phyloP scores from a whole-genome alignment of 2,329 filamentous ascomycete species.

The Aaosphaeria pasadenensis region DNA sequence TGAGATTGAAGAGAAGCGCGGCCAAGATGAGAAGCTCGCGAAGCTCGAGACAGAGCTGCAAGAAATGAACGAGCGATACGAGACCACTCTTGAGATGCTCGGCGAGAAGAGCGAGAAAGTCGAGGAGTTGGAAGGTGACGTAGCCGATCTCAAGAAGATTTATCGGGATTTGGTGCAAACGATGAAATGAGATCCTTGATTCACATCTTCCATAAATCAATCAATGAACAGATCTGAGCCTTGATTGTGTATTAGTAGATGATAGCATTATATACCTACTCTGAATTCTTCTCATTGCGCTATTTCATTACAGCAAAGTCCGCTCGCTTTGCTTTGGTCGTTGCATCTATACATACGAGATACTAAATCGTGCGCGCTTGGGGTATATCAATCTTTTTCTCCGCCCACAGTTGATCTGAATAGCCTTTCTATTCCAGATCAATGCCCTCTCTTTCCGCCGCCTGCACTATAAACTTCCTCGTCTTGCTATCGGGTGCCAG shows the following conservation, averaged over 20 bases:
- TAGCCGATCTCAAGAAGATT: slow-evolving; percentile 91
- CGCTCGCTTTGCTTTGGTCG: background rate
- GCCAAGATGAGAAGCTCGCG: slow-evolving; percentile 57
- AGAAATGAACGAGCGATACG: slow-evolving; percentile 73
- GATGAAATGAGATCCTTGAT: slow-evolving; percentile 59
- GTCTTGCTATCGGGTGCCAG: slow-evolving; percentile 85
- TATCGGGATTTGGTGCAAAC: slow-evolving; percentile 89
- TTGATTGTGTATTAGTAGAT: too few species aligned
- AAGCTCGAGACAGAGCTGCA: slow-evolving; percentile 66
- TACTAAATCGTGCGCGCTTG: background rate
- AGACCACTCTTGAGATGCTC: slow-evolving; percentile 89
- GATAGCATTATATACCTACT: too few species aligned
- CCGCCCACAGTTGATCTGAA: background rate
- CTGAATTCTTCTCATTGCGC: background rate
- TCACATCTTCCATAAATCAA: too few species aligned
- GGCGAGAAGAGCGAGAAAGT: slow-evolving; percentile 96
- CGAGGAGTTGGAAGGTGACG: slow-evolving; percentile 84
- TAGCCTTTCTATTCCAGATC: slow-evolving; percentile 45
- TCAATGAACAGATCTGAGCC: too few species aligned
- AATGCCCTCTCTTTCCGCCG: slow-evolving; percentile 81
- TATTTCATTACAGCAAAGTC: background rate
- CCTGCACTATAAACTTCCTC: slow-evolving; percentile 70
- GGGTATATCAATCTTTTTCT: background rate
- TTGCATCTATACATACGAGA: background rate
- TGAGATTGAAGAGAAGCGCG: slow-evolving; percentile 70